These are phyloP conservation scores for Fusarium mundagurra DNA, from an alignment of 2,329 filamentous ascomycete species.

Conservation along the genomic window DNA sequence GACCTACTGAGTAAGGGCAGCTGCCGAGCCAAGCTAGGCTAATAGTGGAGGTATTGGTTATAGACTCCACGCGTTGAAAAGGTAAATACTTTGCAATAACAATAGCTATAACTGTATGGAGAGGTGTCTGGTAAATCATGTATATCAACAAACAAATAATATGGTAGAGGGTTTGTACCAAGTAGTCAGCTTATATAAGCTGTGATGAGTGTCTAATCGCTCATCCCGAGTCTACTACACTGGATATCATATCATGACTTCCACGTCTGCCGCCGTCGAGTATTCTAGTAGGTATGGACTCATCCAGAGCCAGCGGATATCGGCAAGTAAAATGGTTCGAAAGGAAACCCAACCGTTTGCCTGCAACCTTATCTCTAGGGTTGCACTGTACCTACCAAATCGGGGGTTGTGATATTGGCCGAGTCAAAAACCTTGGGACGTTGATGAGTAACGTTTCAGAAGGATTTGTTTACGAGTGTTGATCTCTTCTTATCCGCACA, in stretches of 20 bases:
- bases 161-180: background rate
- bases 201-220: background rate
- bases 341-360: background rate
- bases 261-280: background rate
- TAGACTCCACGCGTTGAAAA: background rate
- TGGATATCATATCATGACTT: background rate
- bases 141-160: background rate
- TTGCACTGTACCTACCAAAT: conserved; percentile 6
- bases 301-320: conserved; percentile 14
- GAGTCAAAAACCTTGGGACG: background rate
- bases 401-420: background rate
- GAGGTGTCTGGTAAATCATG: background rate
- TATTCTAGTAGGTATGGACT: background rate
- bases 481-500: conserved; percentile 1
- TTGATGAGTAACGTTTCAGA: conserved; percentile 10
- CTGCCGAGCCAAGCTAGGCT: conserved; percentile 31
- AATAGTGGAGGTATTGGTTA: conserved; percentile 27
- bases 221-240: no score
- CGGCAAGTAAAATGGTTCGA: conserved; percentile 8
- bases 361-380: conserved; percentile 14
- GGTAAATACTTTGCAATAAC: background rate
- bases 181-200: background rate
- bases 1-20: conserved; percentile 37
- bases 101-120: background rate
- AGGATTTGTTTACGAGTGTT: conserved; percentile 1